Percentiles rank a stretch among this genome's conserved stretches.
Evolutionary conservation across 805 yeast species (phyloP).

Genomic region (Lipomyces japonicus): DNA sequence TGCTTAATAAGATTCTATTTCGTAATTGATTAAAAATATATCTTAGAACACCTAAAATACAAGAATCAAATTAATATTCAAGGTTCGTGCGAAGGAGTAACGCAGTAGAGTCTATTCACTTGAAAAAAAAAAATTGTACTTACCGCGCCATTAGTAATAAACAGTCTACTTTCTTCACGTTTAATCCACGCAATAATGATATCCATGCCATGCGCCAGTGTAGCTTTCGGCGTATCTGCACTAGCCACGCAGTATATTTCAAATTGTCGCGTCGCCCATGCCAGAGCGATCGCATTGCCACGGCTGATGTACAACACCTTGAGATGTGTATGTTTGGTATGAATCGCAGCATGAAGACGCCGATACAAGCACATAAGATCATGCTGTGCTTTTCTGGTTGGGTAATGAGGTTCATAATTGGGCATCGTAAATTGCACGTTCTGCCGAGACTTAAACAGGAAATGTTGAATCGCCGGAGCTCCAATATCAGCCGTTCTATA

Average conservation of each 20-base stretch:
- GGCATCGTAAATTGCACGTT: slow-evolving; percentile 62
- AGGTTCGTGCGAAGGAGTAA: not conserved
- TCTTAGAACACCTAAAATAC: not conserved
- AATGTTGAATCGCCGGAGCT: slow-evolving; percentile 64
- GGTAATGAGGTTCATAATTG: slow-evolving; percentile 40
- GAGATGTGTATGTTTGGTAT: slow-evolving; percentile 32
- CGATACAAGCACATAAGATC: slow-evolving; percentile 34
- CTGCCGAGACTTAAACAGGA: slow-evolving; percentile 67
- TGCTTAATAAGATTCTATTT: too few species aligned
- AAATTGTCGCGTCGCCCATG: slow-evolving; percentile 56
- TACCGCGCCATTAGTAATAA: slow-evolving; percentile 32
- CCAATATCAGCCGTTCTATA: slow-evolving; percentile 51
- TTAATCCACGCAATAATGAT: slow-evolving; percentile 72
- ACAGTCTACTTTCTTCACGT: slow-evolving; percentile 55
- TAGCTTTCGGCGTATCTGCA: slow-evolving; percentile 52
- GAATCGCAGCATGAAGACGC: slow-evolving; percentile 41
- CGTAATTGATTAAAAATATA: too few species aligned
- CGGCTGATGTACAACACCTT: slow-evolving; percentile 32
- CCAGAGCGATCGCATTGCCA: slow-evolving; percentile 41
- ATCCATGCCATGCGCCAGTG: slow-evolving; percentile 58
- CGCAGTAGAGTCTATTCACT: not conserved
- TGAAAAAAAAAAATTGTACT: slow-evolving; percentile 21
- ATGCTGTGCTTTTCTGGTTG: slow-evolving; percentile 29
- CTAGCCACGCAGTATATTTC: slow-evolving; percentile 63
- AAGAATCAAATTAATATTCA: not conserved